These are phyloP conservation scores for Fusarium chaquense DNA, from an alignment of 2,329 filamentous ascomycete species.

Conservation along the genomic window DNA sequence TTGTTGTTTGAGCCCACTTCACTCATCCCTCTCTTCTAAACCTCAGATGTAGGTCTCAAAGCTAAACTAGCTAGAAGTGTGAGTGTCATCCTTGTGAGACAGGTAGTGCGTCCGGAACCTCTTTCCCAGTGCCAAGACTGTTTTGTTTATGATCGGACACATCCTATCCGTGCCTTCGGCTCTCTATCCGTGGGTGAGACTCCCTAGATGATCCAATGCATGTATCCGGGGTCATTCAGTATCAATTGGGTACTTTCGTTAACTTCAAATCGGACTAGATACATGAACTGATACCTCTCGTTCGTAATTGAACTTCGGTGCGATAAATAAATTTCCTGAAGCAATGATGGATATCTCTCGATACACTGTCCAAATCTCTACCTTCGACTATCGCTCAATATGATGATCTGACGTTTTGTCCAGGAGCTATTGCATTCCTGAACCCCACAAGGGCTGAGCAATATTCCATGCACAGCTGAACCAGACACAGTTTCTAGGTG, in stretches of 20 bases:
- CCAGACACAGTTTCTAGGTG: not conserved
- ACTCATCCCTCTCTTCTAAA: not conserved
- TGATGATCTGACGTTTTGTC: not conserved
- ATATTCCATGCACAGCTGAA: not conserved
- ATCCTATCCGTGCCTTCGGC: not conserved
- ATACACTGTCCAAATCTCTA: not conserved
- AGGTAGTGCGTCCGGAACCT: not conserved
- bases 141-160: too few species aligned
- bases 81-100: not conserved
- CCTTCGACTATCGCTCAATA: not conserved
- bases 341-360: fast-evolving
- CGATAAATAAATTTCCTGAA: too few species aligned
- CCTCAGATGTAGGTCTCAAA: too few species aligned
- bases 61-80: not conserved
- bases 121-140: not conserved
- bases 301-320: not conserved
- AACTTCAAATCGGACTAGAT: not conserved
- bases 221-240: not conserved
- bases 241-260: not conserved
- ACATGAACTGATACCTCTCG: not conserved
- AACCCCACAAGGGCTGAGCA: not conserved
- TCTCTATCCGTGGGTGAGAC: not conserved
- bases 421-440: not conserved
- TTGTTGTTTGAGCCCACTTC: not conserved
- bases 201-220: not conserved